Conservation (phyloP, 768 basidiomycete species). For the Russula lepida region DNA sequence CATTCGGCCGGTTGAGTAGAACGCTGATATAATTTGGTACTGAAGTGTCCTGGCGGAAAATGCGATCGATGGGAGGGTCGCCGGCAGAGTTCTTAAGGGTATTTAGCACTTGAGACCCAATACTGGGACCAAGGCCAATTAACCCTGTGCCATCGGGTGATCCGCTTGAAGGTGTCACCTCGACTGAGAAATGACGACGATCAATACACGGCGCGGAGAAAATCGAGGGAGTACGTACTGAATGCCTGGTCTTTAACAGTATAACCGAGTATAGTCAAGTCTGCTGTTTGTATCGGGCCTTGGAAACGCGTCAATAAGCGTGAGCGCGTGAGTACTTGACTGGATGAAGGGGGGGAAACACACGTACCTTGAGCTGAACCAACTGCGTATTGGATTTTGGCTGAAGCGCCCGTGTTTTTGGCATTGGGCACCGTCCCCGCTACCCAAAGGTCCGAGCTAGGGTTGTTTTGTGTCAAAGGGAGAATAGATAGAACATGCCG, state of each 20-base stretch:
- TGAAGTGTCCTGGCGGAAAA: conserved; percentile 49
- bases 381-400: conserved; percentile 44
- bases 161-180: conserved; percentile 27
- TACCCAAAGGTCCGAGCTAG: conserved; percentile 59
- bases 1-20: conserved; percentile 51
- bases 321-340: neutral
- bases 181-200: conserved; percentile 28
- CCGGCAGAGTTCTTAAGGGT: conserved; percentile 30
- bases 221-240: conserved; percentile 29
- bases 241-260: conserved; percentile 39
- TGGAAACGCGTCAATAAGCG: neutral
- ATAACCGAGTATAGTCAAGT: conserved; percentile 38
- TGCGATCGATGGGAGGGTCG: conserved; percentile 51
- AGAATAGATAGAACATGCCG: neutral
- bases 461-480: neutral
- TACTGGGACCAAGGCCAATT: conserved; percentile 53
- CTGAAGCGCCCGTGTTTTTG: conserved; percentile 31
- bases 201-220: neutral
- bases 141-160: conserved; percentile 33
- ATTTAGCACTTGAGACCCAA: conserved; percentile 38
- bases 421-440: conserved; percentile 36
- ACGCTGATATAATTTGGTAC: conserved; percentile 55
- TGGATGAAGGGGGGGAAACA: too few relatives aligned
- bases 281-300: conserved; percentile 39
- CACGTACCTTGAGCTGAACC: conserved; percentile 32